Evolutionary conservation across 139 green algal genomes (phyloP).

Genomic region (Yamagishiella unicocca): DNA sequence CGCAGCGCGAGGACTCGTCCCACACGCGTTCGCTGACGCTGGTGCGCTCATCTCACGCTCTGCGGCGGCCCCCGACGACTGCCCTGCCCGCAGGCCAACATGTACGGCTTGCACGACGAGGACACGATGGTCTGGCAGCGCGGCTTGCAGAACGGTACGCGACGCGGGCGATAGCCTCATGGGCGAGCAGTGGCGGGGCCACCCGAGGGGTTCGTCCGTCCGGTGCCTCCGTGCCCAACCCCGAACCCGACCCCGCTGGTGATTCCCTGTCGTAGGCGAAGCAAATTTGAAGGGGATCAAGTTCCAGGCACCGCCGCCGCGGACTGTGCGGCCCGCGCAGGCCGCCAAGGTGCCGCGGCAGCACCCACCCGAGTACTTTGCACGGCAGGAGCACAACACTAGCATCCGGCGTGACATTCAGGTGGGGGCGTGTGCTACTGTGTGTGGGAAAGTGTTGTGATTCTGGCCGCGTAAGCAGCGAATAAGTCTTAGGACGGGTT

Average conservation of each 20-base stretch:
- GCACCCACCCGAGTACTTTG: background rate
- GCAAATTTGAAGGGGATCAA: background rate
- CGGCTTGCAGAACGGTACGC: constrained; percentile 50
- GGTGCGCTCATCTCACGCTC: too few species aligned
- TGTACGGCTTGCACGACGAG: constrained; percentile 72
- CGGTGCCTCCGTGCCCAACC: too few species aligned
- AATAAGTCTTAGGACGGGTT: too few species aligned
- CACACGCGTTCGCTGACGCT: too few species aligned
- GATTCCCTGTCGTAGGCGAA: background rate
- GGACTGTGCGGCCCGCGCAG: background rate
- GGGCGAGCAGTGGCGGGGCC: too few species aligned
- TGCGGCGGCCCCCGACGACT: too few species aligned
- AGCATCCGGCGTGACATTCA: constrained; percentile 8
- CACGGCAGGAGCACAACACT: constrained; percentile 25
- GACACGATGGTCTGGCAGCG: constrained; percentile 70
- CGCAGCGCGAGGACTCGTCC: too few species aligned
- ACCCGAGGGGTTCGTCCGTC: too few species aligned
- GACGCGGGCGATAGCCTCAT: too few species aligned
- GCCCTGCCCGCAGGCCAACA: constrained; percentile 69
- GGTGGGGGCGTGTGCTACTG: background rate
- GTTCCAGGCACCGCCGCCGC: background rate
- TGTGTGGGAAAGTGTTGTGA: background rate
- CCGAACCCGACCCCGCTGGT: too few species aligned
- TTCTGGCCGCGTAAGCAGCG: too few species aligned
- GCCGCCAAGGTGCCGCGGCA: background rate